Evolutionary conservation across 2,329 filamentous ascomycete genomes (phyloP), one percentile per base, ranked within the genome.

Genomic region (Biscogniauxia sp.): DNA sequence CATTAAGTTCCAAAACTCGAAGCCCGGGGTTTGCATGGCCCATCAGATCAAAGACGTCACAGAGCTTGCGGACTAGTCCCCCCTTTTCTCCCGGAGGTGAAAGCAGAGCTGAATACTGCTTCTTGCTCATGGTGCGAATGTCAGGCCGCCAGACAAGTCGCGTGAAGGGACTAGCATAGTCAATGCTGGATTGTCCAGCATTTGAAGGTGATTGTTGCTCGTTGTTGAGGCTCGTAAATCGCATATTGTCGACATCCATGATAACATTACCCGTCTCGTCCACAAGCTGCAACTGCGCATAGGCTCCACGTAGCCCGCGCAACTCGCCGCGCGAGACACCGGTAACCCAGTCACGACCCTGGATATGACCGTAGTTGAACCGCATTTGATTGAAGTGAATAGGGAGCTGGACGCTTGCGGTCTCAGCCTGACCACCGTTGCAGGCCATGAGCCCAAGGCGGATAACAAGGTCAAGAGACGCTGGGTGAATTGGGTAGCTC

Each of bases 401-500:
- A n/a, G n/a, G n/a, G n/a, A n/a, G n/a, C n/a, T n/a, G 60, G 2
- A 55, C 63, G 45, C 1, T 56, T 11, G 62, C 61, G 2, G 45
- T 54, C 1, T 62, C 59, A 1, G 55, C 15, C 13, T 63, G 62
- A 1, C 68, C 68, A 4, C 62, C 63, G 20, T 69, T 23, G 20
- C 61, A 65, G 7, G 66, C 64, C 5, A 70, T 66, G 1, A 69
- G 54, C 1, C 61, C 64, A 0, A 70, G 61, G 20, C 66, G 68
- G 23, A 69, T 52, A 5, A 53, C 20, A 11, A 41, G 60, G 28
- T 69, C 65, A 0, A 70, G 53, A 2, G 66, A 49, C 3, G 67
- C 54, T 11, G 68, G 68, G 23, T 70, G 68, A 13, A 70, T 11
- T 2, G 57, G 11, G 19, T 70, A 70, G 1, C 13, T 45, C 0